Evolutionary conservation across 176 grass and related monocot species (phyloP).

Genomic region (Oryza meyeriana): DNA sequence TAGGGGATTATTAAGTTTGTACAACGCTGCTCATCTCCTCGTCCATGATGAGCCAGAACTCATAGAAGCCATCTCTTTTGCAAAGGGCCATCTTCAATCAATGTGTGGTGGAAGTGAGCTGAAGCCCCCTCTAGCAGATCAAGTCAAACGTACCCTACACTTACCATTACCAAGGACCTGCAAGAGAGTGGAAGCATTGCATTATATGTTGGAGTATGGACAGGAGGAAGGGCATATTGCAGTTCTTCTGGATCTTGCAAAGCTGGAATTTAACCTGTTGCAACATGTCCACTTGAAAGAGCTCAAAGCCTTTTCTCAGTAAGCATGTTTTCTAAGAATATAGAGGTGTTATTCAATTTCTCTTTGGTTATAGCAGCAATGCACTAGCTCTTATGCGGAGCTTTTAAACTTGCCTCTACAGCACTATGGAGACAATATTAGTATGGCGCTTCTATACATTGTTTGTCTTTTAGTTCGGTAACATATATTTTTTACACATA

Average conservation of each 20-base stretch:
- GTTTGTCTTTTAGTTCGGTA: no score
- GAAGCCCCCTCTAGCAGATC: background rate
- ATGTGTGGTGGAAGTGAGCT: background rate
- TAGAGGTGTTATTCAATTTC: no score
- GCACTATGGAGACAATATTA: no score
- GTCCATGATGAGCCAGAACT: background rate
- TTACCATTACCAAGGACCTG: background rate
- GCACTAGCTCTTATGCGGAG: no score
- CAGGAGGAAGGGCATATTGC: background rate
- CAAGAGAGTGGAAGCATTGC: background rate
- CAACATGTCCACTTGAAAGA: slow-evolving; percentile 5
- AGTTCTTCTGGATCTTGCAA: background rate
- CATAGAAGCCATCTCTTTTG: background rate
- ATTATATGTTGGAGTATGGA: background rate
- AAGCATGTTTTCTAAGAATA: background rate
- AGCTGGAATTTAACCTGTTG: background rate
- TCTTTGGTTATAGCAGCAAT: no score
- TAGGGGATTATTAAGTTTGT: background rate
- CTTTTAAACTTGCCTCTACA: no score
- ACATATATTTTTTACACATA: no score
- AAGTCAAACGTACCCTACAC: background rate
- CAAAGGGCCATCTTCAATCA: background rate
- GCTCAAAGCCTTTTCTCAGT: background rate
- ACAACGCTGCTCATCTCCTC: background rate
- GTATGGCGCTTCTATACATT: no score